phyloP scores from a whole-genome alignment of 192 early-diverging fungal genomes.

The Linnemannia elongata region DNA sequence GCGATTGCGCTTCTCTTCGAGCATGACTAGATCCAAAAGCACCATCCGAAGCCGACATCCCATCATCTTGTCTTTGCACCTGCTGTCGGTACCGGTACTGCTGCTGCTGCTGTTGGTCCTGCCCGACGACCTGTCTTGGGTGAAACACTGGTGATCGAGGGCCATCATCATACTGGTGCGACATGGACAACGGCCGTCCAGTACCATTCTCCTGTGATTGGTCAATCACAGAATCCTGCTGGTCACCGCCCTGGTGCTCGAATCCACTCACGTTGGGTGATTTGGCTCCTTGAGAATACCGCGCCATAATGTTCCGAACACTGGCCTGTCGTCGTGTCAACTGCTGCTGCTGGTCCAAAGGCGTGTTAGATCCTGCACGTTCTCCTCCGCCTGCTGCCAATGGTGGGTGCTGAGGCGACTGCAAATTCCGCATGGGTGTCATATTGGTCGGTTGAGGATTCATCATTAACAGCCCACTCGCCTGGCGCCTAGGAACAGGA shows the following conservation, averaged over 20 bases:
- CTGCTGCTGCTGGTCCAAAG: not conserved
- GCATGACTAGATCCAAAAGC: slow-evolving; percentile 4
- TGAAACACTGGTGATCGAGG: not conserved
- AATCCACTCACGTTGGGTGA: slow-evolving; percentile 18
- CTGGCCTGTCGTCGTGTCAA: slow-evolving; percentile 28
- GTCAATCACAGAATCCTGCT: not conserved
- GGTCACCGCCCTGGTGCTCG: not conserved
- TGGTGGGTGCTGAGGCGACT: not conserved
- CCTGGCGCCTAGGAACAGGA: slow-evolving; percentile 5
- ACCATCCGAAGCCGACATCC: slow-evolving; percentile 13
- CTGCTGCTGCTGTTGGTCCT: slow-evolving; percentile 7
- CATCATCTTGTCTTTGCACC: not conserved
- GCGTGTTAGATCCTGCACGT: not conserved
- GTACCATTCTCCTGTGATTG: not conserved
- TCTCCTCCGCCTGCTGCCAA: slow-evolving; percentile 2
- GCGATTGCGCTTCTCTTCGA: not conserved
- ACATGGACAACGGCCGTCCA: not conserved
- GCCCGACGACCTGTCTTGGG: not conserved
- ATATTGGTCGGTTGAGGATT: not conserved
- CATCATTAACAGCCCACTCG: not conserved
- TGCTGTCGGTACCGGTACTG: not conserved
- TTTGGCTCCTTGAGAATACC: slow-evolving; percentile 27
- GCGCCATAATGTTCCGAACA: slow-evolving; percentile 36
- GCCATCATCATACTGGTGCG: not conserved
- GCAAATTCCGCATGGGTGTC: not conserved